Conservation (phyloP, 768 basidiomycete species). For the Boletellus ananas region DNA sequence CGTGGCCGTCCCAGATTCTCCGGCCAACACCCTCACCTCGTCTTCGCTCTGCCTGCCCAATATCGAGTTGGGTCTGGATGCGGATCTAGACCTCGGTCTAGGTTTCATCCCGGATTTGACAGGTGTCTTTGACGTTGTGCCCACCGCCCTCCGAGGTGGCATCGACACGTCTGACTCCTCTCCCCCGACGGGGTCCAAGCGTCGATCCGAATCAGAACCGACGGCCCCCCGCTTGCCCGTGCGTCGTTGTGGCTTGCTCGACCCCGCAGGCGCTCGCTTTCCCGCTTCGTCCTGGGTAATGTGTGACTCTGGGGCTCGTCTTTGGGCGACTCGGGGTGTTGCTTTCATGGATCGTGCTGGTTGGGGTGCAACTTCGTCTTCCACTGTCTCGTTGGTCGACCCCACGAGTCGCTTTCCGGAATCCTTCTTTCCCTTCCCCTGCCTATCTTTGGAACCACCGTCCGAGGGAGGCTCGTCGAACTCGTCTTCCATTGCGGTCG, state of each 20-base stretch:
- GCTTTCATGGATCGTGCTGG: background rate
- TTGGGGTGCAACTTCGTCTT: background rate
- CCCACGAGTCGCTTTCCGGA: background rate
- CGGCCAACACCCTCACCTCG: background rate
- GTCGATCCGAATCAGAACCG: conserved; percentile 1
- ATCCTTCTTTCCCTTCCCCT: background rate
- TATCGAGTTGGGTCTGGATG: conserved; percentile 1
- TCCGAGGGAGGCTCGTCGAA: background rate
- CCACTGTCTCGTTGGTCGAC: background rate
- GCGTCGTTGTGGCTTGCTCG: background rate
- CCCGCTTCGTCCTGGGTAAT: background rate
- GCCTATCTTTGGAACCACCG: background rate
- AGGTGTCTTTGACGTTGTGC: conserved; percentile 12
- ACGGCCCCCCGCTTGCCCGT: background rate
- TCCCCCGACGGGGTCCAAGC: background rate
- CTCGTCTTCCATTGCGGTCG: background rate
- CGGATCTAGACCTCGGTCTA: conserved; percentile 13
- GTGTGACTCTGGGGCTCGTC: background rate
- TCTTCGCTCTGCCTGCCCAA: background rate
- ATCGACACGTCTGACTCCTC: conserved; percentile 4
- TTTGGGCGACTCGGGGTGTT: background rate
- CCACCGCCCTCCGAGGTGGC: conserved; percentile 9
- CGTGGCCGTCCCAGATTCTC: background rate
- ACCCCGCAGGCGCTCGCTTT: background rate
- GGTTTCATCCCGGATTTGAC: conserved; percentile 28